phyloP scores from a whole-genome alignment of 345 rosid genomes.

The Luvunga scandens region DNA sequence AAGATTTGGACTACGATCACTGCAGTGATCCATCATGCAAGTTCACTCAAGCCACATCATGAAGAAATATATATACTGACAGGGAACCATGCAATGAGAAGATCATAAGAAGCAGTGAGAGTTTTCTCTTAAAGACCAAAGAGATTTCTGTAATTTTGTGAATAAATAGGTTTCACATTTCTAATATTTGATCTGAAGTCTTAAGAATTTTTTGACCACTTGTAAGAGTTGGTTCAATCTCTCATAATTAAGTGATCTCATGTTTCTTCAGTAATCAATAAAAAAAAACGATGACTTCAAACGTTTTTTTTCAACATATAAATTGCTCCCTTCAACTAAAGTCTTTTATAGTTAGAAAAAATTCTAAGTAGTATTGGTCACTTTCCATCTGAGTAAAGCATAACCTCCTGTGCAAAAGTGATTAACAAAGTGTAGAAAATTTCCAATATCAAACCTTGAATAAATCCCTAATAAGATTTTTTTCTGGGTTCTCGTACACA shows the following conservation, averaged over 20 bases:
- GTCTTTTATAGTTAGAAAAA: background rate
- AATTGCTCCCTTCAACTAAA: background rate
- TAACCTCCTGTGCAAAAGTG: background rate
- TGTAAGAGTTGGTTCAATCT: background rate
- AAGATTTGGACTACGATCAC: slow-evolving; percentile 14
- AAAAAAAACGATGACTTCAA: no score
- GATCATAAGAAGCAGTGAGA: background rate
- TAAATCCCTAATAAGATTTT: background rate
- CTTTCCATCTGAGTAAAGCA: background rate
- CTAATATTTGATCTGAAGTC: background rate
- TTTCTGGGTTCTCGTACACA: no score
- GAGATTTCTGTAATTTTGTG: background rate
- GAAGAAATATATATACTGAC: background rate
- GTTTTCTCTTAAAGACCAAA: background rate
- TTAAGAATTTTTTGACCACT: background rate
- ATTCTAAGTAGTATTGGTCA: background rate
- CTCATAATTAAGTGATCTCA: no score
- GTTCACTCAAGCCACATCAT: background rate
- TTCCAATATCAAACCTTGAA: background rate
- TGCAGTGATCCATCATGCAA: background rate
- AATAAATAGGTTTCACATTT: background rate
- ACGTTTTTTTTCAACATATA: background rate
- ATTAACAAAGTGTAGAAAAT: background rate
- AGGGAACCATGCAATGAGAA: background rate
- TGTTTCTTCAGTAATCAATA: no score